A percentile compares a stretch with the other conserved stretches of the same genome.
Conservation (phyloP, 2,329 filamentous ascomycete genomes). For the Fusarium chaquense region DNA sequence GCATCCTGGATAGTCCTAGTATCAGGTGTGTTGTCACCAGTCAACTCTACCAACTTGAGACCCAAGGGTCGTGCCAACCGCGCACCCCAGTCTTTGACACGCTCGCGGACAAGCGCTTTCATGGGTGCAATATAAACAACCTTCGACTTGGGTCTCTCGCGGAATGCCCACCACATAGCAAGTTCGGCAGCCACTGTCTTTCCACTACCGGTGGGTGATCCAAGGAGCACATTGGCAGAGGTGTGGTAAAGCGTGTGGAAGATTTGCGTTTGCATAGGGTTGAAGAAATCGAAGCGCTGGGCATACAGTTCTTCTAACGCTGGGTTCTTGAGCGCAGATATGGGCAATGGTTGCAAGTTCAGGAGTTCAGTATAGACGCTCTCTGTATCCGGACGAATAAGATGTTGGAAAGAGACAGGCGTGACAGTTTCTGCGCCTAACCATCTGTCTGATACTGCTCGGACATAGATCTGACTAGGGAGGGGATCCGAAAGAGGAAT, state of each 20-base stretch:
- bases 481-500: constrained; percentile 94
- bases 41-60: constrained; percentile 92
- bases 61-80: constrained; percentile 86
- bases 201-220: constrained; percentile 95
- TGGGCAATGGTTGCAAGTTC: constrained; percentile 88
- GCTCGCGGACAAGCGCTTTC: constrained; percentile 97
- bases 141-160: constrained; percentile 93
- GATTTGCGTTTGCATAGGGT: constrained; percentile 99
- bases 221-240: constrained; percentile 88
- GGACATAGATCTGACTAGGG: constrained; percentile 95
- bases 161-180: constrained; percentile 99
- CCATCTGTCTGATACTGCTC: constrained; percentile 95
- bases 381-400: constrained; percentile 96
- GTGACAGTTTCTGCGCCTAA: constrained; percentile 95
- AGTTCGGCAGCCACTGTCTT: constrained; percentile 97
- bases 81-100: constrained; percentile 93
- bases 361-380: constrained; percentile 96
- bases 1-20: constrained; percentile 95
- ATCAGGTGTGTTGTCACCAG: constrained; percentile 96
- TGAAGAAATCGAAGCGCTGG: constrained; percentile 94
- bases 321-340: constrained; percentile 88
- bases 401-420: constrained; percentile 95
- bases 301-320: constrained; percentile 88
- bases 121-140: constrained; percentile 99
- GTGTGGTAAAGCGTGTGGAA: constrained; percentile 98